Base-by-base conservation (phyloP, 257 asterid genomes). In the Eucommia ulmoides region DNA sequence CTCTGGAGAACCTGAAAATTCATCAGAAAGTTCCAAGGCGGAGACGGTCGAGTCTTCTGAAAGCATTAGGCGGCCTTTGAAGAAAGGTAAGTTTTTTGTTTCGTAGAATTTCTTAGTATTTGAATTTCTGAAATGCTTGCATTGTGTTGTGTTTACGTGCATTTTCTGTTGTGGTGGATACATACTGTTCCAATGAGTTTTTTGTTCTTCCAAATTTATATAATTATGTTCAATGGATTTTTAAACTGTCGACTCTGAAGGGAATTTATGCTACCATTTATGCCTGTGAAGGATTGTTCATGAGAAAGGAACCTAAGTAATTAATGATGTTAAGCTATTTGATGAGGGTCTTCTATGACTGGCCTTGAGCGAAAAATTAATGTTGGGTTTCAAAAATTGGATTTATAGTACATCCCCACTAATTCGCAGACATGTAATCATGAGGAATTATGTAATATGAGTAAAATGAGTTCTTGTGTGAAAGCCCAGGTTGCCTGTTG, bases 1-100 rank as follows among this genome's bases (percentile, higher is more conserved):
- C 45, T 72, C 83, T 1, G 89, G 93, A 58, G 94, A 83, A 54
- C 22, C 77, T 62, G 88, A 70, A 54, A 64, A 70, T 72, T 78
- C 80, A 26, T 51, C 84, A 3, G 69, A 83, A 56, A 64, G 95
- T 51, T 65, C 88, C 20, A 63, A 65, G 41, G 49, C 81, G 6
- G 79, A 77, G 64, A 63, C 68, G 60, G 66, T 58, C 22, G 80
- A 74, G 49, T 41, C 62, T 47, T 78, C 95, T 45, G 74, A 73
- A 56, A 54, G 66, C 60, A 67, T 65, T 55, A 65, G 65, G 48
- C 72, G 62, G 29, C 82, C 83, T 18, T 53, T 86, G 50, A 91
- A 64, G 80, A 83, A 74, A 79, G 99, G 96, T 91, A 74, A 42
- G 2, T 1, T 16, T 47, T 24, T 19, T 45, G 15, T 24, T 17